Percentiles rank a stretch among this genome's conserved stretches.
phyloP scores from a whole-genome alignment of 148 eudicot species.

The Nepenthes gracilis region DNA sequence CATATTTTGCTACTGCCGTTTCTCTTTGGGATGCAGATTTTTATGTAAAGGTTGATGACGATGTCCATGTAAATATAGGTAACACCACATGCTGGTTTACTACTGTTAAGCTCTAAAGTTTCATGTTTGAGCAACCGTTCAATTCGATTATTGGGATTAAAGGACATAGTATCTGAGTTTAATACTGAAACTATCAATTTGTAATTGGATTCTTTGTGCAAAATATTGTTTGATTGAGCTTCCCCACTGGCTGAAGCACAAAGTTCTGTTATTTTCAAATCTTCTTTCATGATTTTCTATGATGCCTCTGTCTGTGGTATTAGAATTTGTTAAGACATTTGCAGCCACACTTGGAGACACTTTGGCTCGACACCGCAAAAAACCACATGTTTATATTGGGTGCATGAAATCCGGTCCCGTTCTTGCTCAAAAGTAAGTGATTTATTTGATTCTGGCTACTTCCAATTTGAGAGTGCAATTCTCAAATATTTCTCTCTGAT shows the following conservation, averaged over 20 bases:
- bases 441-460: neutral
- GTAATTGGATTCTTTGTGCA: no score
- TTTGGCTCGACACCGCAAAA: slow-evolving; percentile 7
- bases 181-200: no score
- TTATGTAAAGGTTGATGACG: slow-evolving; percentile 15
- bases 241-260: no score
- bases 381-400: slow-evolving; percentile 14
- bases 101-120: no score
- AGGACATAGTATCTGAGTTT: no score
- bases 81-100: neutral
- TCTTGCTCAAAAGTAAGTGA: slow-evolving; percentile 13
- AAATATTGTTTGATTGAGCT: no score
- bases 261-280: neutral
- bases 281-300: neutral
- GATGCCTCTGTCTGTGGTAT: neutral
- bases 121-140: no score
- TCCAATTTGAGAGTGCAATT: neutral
- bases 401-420: slow-evolving; percentile 20
- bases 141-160: no score
- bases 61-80: slow-evolving; percentile 19
- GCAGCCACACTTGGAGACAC: slow-evolving; percentile 15
- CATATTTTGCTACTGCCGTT: slow-evolving; percentile 10
- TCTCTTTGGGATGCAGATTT: slow-evolving; percentile 16
- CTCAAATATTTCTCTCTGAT: neutral
- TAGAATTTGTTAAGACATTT: neutral